Conservation (phyloP, 225 moss, liverwort and hornwort species). For the Lunularia cruciata region DNA sequence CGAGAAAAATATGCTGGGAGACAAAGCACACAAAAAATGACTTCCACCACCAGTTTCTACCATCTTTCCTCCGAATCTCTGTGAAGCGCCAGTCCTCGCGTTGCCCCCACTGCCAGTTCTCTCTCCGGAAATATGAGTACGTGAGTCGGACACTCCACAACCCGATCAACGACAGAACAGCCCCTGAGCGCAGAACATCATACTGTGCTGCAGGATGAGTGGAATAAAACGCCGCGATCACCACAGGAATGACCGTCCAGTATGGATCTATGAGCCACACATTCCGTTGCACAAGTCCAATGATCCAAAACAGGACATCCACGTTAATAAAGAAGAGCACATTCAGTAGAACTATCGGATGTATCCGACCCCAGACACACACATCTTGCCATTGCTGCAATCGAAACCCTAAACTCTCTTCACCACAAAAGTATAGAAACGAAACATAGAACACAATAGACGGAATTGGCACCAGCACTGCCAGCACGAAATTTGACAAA, state of each 20-base stretch:
- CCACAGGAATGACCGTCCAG: constrained; percentile 82
- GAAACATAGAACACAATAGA: constrained; percentile 56
- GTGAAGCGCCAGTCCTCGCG: constrained; percentile 88
- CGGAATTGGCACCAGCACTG: constrained; percentile 54
- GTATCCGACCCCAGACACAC: constrained; percentile 58
- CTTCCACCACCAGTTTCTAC: constrained; percentile 79
- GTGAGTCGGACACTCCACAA: constrained; percentile 77
- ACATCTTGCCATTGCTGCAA: constrained; percentile 46
- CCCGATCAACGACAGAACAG: constrained; percentile 63
- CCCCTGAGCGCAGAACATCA: constrained; percentile 56
- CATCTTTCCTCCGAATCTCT: constrained; percentile 46
- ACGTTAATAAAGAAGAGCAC: constrained; percentile 77
- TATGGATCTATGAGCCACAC: constrained; percentile 86
- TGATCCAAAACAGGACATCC: constrained; percentile 75
- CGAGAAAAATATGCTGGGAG: constrained; percentile 78
- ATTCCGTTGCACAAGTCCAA: constrained; percentile 65
- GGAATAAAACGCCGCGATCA: constrained; percentile 67
- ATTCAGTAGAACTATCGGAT: constrained; percentile 65
- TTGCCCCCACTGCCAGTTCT: constrained; percentile 87
- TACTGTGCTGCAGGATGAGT: constrained; percentile 58
- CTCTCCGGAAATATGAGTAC: constrained; percentile 79
- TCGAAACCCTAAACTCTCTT: neutral
- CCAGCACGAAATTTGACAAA: constrained; percentile 49
- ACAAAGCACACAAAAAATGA: constrained; percentile 70
- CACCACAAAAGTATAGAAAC: constrained; percentile 50